These are phyloP conservation scores for Eucalyptus microcorys DNA, from an alignment of 345 rosid species.

Conservation along the genomic window DNA sequence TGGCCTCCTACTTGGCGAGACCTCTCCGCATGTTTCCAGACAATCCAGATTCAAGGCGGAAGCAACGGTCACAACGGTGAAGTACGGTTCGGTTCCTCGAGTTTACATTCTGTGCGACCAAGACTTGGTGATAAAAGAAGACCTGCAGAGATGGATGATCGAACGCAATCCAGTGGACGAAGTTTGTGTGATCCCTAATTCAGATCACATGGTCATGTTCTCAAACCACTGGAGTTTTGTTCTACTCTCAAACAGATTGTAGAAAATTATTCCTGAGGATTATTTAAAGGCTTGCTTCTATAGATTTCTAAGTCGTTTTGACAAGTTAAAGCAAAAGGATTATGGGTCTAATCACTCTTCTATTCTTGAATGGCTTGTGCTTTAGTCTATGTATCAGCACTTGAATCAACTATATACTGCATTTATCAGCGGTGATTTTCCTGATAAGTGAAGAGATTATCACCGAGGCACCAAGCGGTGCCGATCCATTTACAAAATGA, in stretches of 20 bases:
- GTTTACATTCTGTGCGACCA: constrained; percentile 14
- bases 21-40: neutral
- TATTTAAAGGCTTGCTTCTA: neutral
- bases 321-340: neutral
- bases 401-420: neutral
- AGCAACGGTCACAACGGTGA: neutral
- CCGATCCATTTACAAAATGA: too few species aligned
- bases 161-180: constrained; percentile 10
- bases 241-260: constrained; percentile 9
- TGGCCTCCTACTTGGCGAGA: too few species aligned
- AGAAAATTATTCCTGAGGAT: neutral
- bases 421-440: too few species aligned
- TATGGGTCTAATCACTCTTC: neutral
- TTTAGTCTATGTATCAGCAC: neutral
- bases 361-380: neutral
- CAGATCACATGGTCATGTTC: constrained; percentile 39
- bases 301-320: neutral
- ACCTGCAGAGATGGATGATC: constrained; percentile 20
- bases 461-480: too few species aligned
- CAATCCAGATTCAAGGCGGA: neutral
- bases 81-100: neutral
- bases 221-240: constrained; percentile 10
- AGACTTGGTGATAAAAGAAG: neutral
- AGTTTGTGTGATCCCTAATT: constrained; percentile 2
- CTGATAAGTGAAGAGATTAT: neutral